Percentiles rank a stretch among this genome's conserved stretches.
Evolutionary conservation across 2,329 filamentous ascomycete species (phyloP).

Genomic region (Cladosporium sp.): DNA sequence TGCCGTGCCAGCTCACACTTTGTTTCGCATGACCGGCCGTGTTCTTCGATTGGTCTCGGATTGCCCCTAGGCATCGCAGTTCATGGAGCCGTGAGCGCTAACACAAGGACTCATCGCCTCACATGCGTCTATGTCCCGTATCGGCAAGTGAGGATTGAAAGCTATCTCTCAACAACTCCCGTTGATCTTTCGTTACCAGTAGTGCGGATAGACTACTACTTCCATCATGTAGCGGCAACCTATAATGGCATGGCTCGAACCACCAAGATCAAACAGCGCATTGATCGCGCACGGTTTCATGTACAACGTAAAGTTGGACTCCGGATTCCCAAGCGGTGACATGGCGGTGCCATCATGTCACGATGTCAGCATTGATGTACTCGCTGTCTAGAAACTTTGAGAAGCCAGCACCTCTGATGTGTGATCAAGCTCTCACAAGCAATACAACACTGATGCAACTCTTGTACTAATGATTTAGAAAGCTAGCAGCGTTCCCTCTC

Average conservation of each 20-base stretch:
- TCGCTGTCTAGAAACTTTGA: background rate
- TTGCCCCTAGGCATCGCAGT: background rate
- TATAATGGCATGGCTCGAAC: background rate
- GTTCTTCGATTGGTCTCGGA: background rate
- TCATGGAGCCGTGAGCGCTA: background rate
- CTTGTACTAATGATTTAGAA: background rate
- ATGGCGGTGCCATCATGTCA: background rate
- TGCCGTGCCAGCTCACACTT: background rate
- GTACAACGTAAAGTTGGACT: no score
- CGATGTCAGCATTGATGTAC: background rate
- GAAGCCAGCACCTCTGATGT: background rate
- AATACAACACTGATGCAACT: background rate
- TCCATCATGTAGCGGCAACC: background rate
- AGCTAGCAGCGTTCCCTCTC: background rate
- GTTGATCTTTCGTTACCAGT: background rate
- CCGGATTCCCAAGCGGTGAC: no score
- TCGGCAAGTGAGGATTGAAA: background rate
- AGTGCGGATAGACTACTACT: background rate
- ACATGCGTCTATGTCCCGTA: background rate
- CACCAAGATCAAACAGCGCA: background rate
- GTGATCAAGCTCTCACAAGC: background rate
- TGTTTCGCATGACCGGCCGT: background rate
- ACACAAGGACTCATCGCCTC: background rate
- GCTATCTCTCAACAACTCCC: background rate
- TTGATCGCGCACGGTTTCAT: background rate